Evolutionary conservation across 768 basidiomycete genomes (phyloP).

Genomic region (Leccinellum luteum): DNA sequence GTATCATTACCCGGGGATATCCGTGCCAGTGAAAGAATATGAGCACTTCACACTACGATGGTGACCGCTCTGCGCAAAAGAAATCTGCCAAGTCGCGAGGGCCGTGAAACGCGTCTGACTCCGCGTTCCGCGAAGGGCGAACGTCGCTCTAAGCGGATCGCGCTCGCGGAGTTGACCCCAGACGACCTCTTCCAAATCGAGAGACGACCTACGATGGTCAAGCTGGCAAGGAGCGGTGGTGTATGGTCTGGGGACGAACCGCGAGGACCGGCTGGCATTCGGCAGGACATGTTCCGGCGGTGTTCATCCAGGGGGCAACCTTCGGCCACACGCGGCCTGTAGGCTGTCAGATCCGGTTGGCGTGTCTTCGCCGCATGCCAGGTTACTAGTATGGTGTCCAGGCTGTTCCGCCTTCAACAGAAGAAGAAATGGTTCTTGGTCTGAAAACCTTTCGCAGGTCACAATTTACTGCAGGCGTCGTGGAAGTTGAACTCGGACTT

Average conservation of each 20-base stretch:
- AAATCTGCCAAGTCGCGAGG: neutral
- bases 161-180: conserved; percentile 32
- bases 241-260: neutral
- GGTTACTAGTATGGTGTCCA: neutral
- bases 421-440: neutral
- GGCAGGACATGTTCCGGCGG: neutral
- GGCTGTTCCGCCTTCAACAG: neutral
- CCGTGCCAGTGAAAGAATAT: neutral
- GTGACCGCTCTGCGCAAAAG: neutral
- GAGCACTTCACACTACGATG: neutral
- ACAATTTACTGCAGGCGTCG: neutral
- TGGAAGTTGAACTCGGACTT: neutral
- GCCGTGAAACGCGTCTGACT: conserved; percentile 14
- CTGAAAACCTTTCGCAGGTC: neutral
- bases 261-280: neutral
- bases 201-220: conserved; percentile 17
- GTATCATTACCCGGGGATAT: neutral
- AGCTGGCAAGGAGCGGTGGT: neutral
- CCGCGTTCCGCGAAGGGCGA: conserved; percentile 32
- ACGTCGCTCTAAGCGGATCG: conserved; percentile 16
- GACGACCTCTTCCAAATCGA: conserved; percentile 28
- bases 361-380: neutral
- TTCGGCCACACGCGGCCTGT: neutral
- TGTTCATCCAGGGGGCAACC: neutral
- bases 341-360: neutral